These are phyloP conservation scores for Colletotrichum sp. DNA, from an alignment of 2,329 filamentous ascomycete species.

Conservation along the genomic window DNA sequence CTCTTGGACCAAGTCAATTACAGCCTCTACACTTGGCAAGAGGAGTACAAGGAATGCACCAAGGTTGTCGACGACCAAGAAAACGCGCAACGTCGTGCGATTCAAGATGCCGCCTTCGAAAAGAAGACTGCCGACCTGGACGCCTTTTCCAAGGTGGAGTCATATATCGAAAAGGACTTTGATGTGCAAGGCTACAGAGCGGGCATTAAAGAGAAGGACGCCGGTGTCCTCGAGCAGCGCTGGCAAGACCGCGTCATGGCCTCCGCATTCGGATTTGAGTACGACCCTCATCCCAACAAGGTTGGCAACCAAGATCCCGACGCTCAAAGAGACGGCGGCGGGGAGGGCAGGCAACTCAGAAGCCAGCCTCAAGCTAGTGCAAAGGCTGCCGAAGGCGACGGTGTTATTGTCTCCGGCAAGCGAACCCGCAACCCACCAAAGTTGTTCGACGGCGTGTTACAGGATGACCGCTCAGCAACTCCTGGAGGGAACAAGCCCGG, in stretches of 20 bases:
- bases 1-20: slow-evolving; percentile 49
- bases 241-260: slow-evolving; percentile 64
- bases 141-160: slow-evolving; percentile 37
- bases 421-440: slow-evolving; percentile 58
- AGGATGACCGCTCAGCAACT: slow-evolving; percentile 55
- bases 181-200: slow-evolving; percentile 59
- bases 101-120: slow-evolving; percentile 53
- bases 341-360: slow-evolving; percentile 58
- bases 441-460: slow-evolving; percentile 54
- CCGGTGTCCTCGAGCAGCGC: slow-evolving; percentile 46
- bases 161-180: slow-evolving; percentile 57
- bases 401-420: slow-evolving; percentile 54
- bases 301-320: slow-evolving; percentile 65
- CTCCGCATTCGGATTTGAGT: slow-evolving; percentile 64
- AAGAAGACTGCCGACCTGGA: slow-evolving; percentile 47
- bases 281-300: slow-evolving; percentile 62
- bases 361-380: slow-evolving; percentile 63
- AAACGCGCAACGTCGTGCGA: slow-evolving; percentile 56
- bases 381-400: slow-evolving; percentile 58
- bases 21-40: slow-evolving; percentile 56
- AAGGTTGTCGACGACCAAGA: slow-evolving; percentile 62
- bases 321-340: slow-evolving; percentile 59
- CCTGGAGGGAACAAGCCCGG: slow-evolving; percentile 35
- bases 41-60: slow-evolving; percentile 56
- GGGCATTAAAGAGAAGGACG: slow-evolving; percentile 36